Evolutionary conservation across 768 basidiomycete genomes (phyloP).

Genomic region (Suillus discolor): DNA sequence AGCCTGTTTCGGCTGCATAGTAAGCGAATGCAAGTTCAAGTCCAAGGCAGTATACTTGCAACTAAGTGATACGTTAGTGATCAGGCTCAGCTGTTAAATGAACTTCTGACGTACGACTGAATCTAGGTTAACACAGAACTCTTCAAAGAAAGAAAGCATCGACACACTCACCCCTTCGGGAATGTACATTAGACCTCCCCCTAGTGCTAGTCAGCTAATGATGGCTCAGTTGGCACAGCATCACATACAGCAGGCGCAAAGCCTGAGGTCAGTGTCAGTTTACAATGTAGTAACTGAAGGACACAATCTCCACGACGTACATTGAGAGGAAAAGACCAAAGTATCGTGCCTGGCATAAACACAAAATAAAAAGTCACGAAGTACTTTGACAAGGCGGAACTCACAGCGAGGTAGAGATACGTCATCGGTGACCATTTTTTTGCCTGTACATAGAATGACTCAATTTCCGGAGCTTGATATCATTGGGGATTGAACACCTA

Average conservation of each 20-base stretch:
- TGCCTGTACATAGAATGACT: not conserved
- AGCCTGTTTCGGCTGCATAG: not conserved
- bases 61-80: not conserved
- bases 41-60: not conserved
- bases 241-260: constrained; percentile 2
- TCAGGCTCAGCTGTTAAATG: not conserved
- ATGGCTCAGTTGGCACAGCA: not conserved
- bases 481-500: not conserved
- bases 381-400: not conserved
- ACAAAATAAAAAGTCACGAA: not conserved
- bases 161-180: not conserved
- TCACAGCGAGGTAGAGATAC: not conserved
- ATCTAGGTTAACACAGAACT: not conserved
- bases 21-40: not conserved
- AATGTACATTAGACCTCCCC: not conserved
- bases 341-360: not conserved
- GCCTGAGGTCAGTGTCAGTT: not conserved
- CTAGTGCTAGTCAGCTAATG: constrained; percentile 1
- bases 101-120: not conserved
- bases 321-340: not conserved
- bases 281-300: not conserved
- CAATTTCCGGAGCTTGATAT: not conserved
- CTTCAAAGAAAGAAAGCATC: not conserved
- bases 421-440: not conserved
- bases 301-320: not conserved